phyloP scores from a whole-genome alignment of 2,329 filamentous ascomycete species.

The Ophiocordyceps camponoti-leonardi region DNA sequence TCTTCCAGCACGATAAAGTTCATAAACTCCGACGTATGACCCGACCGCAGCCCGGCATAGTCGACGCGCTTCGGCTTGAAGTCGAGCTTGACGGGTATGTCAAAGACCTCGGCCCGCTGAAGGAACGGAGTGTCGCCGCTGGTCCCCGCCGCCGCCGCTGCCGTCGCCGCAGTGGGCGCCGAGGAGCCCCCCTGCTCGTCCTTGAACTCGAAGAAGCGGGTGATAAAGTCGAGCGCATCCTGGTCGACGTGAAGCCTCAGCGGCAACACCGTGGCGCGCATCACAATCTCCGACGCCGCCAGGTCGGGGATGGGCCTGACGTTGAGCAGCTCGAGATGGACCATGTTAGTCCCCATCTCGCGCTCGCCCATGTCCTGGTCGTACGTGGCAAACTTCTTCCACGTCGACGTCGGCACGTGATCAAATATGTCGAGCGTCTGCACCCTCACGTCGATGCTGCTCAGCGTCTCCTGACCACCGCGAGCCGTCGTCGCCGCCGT shows the following conservation, averaged over 20 bases:
- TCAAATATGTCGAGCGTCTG: conserved; percentile 81
- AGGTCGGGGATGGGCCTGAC: conserved; percentile 74
- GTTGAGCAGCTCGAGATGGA: conserved; percentile 74
- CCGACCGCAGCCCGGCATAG: conserved; percentile 80
- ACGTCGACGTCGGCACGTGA: conserved; percentile 85
- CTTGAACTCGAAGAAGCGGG: conserved; percentile 95
- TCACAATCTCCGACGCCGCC: conserved; percentile 75
- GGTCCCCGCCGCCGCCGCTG: no score
- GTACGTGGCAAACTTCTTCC: conserved; percentile 96
- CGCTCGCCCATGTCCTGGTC: conserved; percentile 74
- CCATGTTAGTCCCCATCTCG: conserved; percentile 75
- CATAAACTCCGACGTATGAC: conserved; percentile 95
- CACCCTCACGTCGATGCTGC: conserved; percentile 70
- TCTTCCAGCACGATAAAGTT: conserved; percentile 91
- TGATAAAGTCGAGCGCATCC: conserved; percentile 93
- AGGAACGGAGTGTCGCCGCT: conserved; percentile 64
- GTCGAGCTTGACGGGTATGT: conserved; percentile 68
- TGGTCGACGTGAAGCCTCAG: conserved; percentile 90
- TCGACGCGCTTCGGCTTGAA: conserved; percentile 99
- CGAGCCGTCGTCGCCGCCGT: background rate
- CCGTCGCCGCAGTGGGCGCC: conserved; percentile 25
- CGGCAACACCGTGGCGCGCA: conserved; percentile 65
- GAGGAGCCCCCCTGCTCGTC: conserved; percentile 44
- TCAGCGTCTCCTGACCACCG: conserved; percentile 57
- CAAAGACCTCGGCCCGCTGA: conserved; percentile 74